Conservation (phyloP, 129 eudicot species). For the Cynara cardunculus region DNA sequence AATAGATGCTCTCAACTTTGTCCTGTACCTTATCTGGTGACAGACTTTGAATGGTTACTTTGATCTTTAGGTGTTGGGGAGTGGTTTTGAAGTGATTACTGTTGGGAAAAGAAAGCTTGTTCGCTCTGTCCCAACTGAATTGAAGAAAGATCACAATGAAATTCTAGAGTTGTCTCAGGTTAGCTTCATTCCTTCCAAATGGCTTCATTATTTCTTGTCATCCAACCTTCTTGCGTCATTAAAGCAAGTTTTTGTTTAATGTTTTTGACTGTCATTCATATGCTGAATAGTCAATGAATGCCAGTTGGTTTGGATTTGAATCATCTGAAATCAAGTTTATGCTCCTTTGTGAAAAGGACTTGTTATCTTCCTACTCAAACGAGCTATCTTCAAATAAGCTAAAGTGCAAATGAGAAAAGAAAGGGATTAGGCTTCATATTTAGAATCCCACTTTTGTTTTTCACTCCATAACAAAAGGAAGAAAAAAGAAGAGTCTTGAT, state of each 20-base stretch:
- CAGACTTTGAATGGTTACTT: not conserved
- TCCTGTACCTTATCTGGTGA: not conserved
- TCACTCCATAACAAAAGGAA: too few relatives aligned
- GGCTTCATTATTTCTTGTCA: not conserved
- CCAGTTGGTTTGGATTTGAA: too few relatives aligned
- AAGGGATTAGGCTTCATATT: too few relatives aligned
- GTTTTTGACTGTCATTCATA: not conserved
- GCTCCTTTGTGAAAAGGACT: too few relatives aligned
- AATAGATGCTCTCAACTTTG: not conserved
- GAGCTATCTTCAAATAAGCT: too few relatives aligned
- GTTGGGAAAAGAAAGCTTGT: constrained; percentile 94
- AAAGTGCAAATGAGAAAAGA: too few relatives aligned
- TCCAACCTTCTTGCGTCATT: not conserved
- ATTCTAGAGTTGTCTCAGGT: constrained; percentile 96
- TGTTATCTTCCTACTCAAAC: too few relatives aligned
- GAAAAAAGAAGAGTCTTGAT: too few relatives aligned
- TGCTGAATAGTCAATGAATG: too few relatives aligned
- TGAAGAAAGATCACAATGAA: constrained; percentile 97
- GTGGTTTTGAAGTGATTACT: constrained; percentile 92
- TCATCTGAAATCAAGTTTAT: too few relatives aligned
- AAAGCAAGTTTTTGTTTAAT: not conserved
- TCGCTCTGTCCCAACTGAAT: constrained; percentile 91
- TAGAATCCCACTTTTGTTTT: too few relatives aligned
- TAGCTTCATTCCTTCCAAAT: constrained; percentile 2
- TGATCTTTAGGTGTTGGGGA: constrained; percentile 57